These are phyloP conservation scores for Lachnellula suecica DNA, from an alignment of 2,329 filamentous ascomycete genomes.

Conservation along the genomic window DNA sequence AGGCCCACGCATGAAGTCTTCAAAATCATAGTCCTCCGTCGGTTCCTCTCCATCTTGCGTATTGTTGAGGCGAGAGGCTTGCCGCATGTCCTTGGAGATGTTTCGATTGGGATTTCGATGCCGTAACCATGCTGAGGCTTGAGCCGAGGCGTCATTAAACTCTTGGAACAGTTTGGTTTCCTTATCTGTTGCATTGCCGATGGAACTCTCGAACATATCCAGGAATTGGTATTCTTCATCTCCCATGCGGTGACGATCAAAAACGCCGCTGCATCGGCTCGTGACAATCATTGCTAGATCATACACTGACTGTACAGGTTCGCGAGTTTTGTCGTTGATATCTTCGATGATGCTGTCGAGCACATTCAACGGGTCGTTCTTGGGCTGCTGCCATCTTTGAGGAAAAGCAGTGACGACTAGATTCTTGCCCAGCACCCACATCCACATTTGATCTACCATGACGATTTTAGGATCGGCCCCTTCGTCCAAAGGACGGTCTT, in stretches of 20 bases:
- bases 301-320: constrained; percentile 39
- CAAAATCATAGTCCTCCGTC: constrained; percentile 18
- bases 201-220: constrained; percentile 29
- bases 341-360: constrained; percentile 34
- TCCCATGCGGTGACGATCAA: constrained; percentile 34
- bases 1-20: constrained; percentile 21
- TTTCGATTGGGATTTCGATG: constrained; percentile 19
- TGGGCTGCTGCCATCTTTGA: constrained; percentile 43
- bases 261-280: constrained; percentile 39
- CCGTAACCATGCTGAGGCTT: constrained; percentile 25
- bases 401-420: constrained; percentile 30
- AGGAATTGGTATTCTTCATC: constrained; percentile 30
- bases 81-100: constrained; percentile 9
- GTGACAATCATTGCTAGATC: constrained; percentile 44
- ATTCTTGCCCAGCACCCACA: constrained; percentile 40
- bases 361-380: constrained; percentile 42
- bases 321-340: constrained; percentile 27
- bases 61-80: constrained; percentile 1
- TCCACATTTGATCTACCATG: constrained; percentile 46
- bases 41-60: constrained; percentile 32
- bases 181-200: constrained; percentile 26
- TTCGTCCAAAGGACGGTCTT: constrained; percentile 10
- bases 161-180: constrained; percentile 27
- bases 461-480: constrained; percentile 30
- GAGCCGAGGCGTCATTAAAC: constrained; percentile 25